These are phyloP conservation scores for Leccinum subtestaceum DNA, from an alignment of 768 basidiomycete genomes.

Conservation along the genomic window DNA sequence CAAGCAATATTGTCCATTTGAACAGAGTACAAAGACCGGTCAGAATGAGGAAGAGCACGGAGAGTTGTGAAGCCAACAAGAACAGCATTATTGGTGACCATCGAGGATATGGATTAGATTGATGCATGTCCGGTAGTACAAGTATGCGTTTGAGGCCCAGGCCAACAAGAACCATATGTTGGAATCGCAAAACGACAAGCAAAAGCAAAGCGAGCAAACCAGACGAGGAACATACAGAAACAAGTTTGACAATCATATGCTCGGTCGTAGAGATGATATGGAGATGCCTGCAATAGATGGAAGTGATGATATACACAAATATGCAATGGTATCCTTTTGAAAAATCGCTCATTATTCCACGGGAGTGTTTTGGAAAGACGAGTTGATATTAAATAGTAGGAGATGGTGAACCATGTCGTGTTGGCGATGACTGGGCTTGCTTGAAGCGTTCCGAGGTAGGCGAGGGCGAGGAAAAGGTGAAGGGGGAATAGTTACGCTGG, in stretches of 20 bases:
- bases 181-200: constrained; percentile 29
- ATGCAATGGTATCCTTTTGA: constrained; percentile 30
- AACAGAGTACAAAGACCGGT: neutral
- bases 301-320: constrained; percentile 34
- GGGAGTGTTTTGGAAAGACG: neutral
- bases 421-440: constrained; percentile 37
- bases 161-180: constrained; percentile 26
- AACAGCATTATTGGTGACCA: constrained; percentile 4
- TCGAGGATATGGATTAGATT: constrained; percentile 28
- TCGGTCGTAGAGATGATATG: constrained; percentile 24
- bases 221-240: constrained; percentile 24
- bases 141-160: constrained; percentile 25
- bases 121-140: constrained; percentile 34
- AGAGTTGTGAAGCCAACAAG: constrained; percentile 10
- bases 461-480: constrained; percentile 77
- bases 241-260: constrained; percentile 25
- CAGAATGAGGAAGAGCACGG: neutral
- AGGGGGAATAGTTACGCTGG: constrained; percentile 67
- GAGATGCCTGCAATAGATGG: constrained; percentile 33
- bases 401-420: constrained; percentile 21
- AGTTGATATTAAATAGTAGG: constrained; percentile 4
- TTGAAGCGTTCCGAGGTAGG: constrained; percentile 55
- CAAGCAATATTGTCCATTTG: neutral
- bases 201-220: constrained; percentile 27
- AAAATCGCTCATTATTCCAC: constrained; percentile 10